These are phyloP conservation scores for Centella asiatica DNA, from an alignment of 129 eudicot species.

Conservation along the genomic window DNA sequence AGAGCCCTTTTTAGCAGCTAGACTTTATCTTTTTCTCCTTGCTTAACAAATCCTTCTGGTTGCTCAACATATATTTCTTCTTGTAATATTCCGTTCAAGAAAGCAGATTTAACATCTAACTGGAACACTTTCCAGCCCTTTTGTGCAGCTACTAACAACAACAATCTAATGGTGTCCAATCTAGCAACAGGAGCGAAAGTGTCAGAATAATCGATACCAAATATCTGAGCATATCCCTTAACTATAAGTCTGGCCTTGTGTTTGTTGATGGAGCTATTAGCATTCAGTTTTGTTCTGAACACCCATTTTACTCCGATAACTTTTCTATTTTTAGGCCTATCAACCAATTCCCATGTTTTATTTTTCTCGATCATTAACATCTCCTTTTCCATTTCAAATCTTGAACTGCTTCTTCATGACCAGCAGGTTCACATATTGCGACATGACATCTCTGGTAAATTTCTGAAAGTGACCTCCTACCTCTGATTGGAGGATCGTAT, in stretches of 20 bases:
- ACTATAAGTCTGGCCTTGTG: conserved; percentile 9
- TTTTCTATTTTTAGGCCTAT: not conserved
- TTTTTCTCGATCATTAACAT: no score
- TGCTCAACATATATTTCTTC: not conserved
- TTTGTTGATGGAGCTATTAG: conserved; percentile 6
- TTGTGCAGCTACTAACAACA: conserved; percentile 1
- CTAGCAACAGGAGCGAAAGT: conserved; percentile 11
- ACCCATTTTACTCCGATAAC: conserved; percentile 7
- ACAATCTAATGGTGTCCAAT: conserved; percentile 3
- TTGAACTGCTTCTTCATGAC: not conserved
- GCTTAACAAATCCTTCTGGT: not conserved
- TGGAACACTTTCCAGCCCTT: conserved; percentile 2
- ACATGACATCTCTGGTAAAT: conserved; percentile 5
- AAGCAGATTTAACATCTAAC: not conserved
- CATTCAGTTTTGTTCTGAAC: not conserved
- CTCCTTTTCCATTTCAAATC: no score
- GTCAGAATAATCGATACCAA: not conserved
- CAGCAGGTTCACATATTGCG: conserved; percentile 1
- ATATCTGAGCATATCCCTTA: not conserved
- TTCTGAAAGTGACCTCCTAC: not conserved
- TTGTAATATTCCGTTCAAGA: not conserved
- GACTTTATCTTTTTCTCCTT: not conserved
- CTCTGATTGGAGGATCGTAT: not conserved
- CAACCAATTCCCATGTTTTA: no score
- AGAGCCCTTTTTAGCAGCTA: not conserved